Base-by-base conservation (phyloP, 768 basidiomycete genomes). In the Infundibulicybe gibba region DNA sequence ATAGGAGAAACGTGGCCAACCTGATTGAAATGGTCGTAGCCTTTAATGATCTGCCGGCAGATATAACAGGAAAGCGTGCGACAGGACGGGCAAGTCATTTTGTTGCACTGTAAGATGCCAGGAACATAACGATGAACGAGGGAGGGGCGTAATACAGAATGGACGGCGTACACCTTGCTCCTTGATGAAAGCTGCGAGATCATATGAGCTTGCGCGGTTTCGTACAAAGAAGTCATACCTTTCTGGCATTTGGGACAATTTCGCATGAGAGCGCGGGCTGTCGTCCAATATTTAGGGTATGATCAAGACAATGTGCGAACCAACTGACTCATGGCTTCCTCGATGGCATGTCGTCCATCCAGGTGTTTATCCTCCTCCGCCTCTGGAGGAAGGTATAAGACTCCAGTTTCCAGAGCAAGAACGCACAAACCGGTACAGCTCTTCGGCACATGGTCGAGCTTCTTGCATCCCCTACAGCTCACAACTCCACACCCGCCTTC, bases 311-410 rank as follows among this genome's bases (percentile, higher is more conserved):
- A 25, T 4, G 4, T 8, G 8, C 8, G 25, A 25, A 25, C 8
- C 8, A 3, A 66, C 76, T 8, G 59, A 87, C 90, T 90, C 94
- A 97, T 97, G 2, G 93, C 94, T 59, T 97, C 94, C 60, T 97
- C 94, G 21, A 97, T 74, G 1, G 75, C 62, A 66, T 94, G 92
- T 45, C 83, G 75, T 11, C 78, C 83, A 62, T 90, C 83, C 13
- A 94, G 63, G 41, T 80, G 77, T 50, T 76, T 80, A 60, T 94
- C 90, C 11, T 84, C 77, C 49, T 88, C 85, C 51, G 77, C 69
- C 64, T 95, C 91, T 90, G 55, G 32, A 52, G 50, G 32, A 14
- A 11, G 19, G 32, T 6, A 44, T 33, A 32, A 25, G 12, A 45
- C n/a, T 4, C n/a, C 32, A 19, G 39, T 31, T 5, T 19, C 1